Base-by-base conservation (phyloP, 805 yeast species). In the Spathaspora gorwiae region DNA sequence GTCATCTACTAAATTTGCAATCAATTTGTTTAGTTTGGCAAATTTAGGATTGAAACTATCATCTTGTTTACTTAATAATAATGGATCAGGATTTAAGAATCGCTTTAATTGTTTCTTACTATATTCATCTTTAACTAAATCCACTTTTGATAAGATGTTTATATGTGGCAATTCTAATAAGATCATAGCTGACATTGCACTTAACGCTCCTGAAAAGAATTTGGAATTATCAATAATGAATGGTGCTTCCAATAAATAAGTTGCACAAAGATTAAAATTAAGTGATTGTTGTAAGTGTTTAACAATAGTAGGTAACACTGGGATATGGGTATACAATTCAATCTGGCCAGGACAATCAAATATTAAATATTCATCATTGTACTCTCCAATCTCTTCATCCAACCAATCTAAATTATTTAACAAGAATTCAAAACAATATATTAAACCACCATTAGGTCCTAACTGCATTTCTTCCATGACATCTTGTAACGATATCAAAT, bases 161-260 rank as follows among this genome's bases (percentile, higher is more conserved):
- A 94, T 83, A 61, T 94, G 99, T 12, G 99, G 99, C 36, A 92
- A 75, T 63, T 94, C 99, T 42, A 94, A 73, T 47, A 94, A 72
- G 27, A 94, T 88, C 99, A 94, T 94, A 1, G 99, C 96, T 19
- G 95, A 84, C 99, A 94, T 94, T 15, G 99, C 99, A 61, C 90
- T 81, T 47, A 94, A 72, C 0, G 96, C 95, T 2, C 99, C 99
- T 44, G 95, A 84, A 63, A 94, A 94, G 65, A 90, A 94, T 66
- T 95, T 95, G 9, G 96, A 79, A 38, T 81, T 77, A 62, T 94
- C 99, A 46, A 92, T 74, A 39, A 92, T 87, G 64, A 94, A 94
- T 3, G 98, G 92, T 0, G 98, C 96, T 61, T 94, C 99, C 48
- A 94, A 66, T 39, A 94, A 68, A 64, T 94, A 94, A 0, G 96